These are phyloP conservation scores for Quillaja saponaria DNA, from an alignment of 306 rosid genomes.

Conservation along the genomic window DNA sequence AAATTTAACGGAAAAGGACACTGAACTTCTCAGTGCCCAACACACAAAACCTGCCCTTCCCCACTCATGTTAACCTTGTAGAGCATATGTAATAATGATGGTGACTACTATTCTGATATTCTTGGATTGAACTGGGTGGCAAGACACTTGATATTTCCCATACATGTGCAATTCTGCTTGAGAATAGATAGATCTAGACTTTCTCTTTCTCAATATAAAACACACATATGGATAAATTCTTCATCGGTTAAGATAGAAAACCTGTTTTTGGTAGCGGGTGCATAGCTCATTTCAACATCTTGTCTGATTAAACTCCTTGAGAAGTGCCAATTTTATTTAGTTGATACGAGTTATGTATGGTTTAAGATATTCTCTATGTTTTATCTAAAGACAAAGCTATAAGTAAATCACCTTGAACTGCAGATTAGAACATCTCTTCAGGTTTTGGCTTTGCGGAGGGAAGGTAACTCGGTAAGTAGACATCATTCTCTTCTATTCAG, in stretches of 20 bases:
- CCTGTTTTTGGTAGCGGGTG: neutral
- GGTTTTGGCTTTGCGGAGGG: conserved; percentile 75
- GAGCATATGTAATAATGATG: no score
- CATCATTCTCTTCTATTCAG: neutral
- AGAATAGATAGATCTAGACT: neutral
- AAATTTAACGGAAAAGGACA: no score
- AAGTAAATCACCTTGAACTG: conserved; percentile 39
- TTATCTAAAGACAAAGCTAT: neutral
- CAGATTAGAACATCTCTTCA: conserved; percentile 84
- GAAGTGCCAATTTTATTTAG: neutral
- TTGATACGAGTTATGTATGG: neutral
- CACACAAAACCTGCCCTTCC: no score
- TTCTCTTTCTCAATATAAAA: neutral
- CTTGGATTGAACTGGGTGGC: conserved; percentile 4
- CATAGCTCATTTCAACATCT: neutral
- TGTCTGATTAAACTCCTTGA: conserved; percentile 11
- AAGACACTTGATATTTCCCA: conserved; percentile 1
- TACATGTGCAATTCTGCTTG: conserved; percentile 6
- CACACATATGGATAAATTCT: neutral
- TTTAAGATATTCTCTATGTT: neutral
- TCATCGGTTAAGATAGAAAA: neutral
- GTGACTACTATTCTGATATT: conserved; percentile 13
- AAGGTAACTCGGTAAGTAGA: conserved; percentile 57
- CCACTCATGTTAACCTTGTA: no score
- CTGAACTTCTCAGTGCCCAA: no score